Percentiles rank a stretch among this genome's conserved stretches.
These are phyloP conservation scores for Cytidiella melzeri DNA, from an alignment of 768 basidiomycete species.

Conservation along the genomic window DNA sequence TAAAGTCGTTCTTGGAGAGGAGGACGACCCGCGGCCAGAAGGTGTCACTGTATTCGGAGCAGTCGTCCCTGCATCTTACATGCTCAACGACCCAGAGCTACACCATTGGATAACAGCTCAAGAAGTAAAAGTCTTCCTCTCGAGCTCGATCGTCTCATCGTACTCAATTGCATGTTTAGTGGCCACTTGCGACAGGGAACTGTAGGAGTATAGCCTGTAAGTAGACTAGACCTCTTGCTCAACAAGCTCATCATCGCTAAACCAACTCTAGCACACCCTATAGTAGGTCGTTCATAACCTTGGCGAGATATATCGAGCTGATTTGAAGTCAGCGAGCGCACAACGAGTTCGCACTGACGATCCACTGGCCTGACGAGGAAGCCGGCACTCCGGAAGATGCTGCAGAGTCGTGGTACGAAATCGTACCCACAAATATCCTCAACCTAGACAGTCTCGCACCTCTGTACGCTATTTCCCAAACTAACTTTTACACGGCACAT, in stretches of 20 bases:
- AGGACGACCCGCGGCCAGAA: constrained; percentile 23
- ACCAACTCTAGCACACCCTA: constrained; percentile 16
- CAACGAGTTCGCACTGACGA: constrained; percentile 31
- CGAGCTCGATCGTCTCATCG: not conserved
- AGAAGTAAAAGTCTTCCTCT: constrained; percentile 22
- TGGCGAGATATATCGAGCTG: not conserved
- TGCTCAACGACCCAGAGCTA: constrained; percentile 37
- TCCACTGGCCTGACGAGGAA: constrained; percentile 33
- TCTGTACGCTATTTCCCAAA: constrained; percentile 25
- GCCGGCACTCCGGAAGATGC: constrained; percentile 26
- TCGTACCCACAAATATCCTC: constrained; percentile 29
- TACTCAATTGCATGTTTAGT: constrained; percentile 18
- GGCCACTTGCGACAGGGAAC: constrained; percentile 26
- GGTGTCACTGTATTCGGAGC: constrained; percentile 39
- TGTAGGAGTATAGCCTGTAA: constrained; percentile 21
- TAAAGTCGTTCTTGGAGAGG: not conserved
- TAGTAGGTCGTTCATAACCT: constrained; percentile 17
- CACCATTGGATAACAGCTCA: constrained; percentile 20
- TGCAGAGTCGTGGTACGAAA: constrained; percentile 27
- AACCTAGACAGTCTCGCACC: constrained; percentile 31
- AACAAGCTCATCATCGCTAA: constrained; percentile 10
- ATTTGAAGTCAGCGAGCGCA: constrained; percentile 34
- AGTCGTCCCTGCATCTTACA: constrained; percentile 33
- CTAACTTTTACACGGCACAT: too few species aligned
- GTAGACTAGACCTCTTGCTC: constrained; percentile 9